These are phyloP conservation scores for Fusarium sp. DNA, from an alignment of 2,329 filamentous ascomycete species.

Conservation along the genomic window DNA sequence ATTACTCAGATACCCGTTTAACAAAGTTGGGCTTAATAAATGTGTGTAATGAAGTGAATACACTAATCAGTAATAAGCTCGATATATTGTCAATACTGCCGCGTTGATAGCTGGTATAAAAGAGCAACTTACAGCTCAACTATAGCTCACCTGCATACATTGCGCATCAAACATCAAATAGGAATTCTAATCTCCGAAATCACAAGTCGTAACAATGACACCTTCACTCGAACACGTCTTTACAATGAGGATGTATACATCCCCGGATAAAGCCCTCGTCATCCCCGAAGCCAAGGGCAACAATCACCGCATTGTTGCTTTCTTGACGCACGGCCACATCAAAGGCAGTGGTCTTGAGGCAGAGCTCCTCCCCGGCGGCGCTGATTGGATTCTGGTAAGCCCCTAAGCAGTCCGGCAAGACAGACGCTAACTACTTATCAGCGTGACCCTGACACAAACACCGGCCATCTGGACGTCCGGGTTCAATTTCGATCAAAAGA, in stretches of 20 bases:
- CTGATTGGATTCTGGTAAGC: slow-evolving; percentile 3
- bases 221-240: not conserved
- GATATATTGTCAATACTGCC: too few relatives aligned
- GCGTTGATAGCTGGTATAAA: too few relatives aligned
- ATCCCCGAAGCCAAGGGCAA: not conserved
- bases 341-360: not conserved
- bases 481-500: not conserved
- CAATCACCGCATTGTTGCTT: not conserved
- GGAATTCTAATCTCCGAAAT: too few relatives aligned
- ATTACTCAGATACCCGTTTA: not conserved
- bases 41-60: accelerated
- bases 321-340: not conserved
- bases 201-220: not conserved
- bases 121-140: too few relatives aligned
- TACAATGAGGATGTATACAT: not conserved
- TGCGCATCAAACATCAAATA: not conserved
- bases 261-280: not conserved
- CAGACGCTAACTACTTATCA: accelerated
- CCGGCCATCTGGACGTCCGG: not conserved
- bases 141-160: too few relatives aligned
- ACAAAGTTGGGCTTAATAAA: too few relatives aligned
- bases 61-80: too few relatives aligned
- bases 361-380: not conserved
- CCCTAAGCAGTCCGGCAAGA: too few relatives aligned
- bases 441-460: slow-evolving; percentile 8